phyloP scores from a whole-genome alignment of 129 eudicot species.

The Ambrosia artemisiifolia region DNA sequence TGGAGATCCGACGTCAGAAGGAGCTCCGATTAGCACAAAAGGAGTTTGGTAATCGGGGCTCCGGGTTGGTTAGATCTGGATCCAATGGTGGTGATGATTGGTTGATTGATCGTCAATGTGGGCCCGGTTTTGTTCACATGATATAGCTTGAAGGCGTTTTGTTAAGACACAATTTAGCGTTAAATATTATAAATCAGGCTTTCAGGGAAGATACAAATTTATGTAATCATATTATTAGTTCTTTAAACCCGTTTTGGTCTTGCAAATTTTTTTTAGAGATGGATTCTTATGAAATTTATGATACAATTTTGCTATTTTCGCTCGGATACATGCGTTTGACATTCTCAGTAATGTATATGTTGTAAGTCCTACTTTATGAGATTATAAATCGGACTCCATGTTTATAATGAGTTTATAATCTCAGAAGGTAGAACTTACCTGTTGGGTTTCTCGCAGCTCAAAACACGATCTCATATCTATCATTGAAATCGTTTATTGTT shows the following conservation, averaged over 20 bases:
- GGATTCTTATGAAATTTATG: background rate
- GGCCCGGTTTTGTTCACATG: constrained; percentile 47
- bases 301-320: background rate
- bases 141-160: constrained; percentile 34
- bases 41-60: constrained; percentile 40
- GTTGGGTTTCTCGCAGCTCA: too few species aligned
- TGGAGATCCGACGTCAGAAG: constrained; percentile 90
- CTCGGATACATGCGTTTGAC: too few species aligned
- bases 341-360: too few species aligned
- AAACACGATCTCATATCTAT: too few species aligned
- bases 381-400: too few species aligned
- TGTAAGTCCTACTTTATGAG: too few species aligned
- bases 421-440: background rate
- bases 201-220: constrained; percentile 19
- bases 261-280: background rate
- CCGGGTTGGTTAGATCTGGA: constrained; percentile 32
- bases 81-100: constrained; percentile 45
- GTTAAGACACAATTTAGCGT: constrained; percentile 9
- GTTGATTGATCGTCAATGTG: constrained; percentile 58
- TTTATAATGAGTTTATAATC: background rate
- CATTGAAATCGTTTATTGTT: too few species aligned
- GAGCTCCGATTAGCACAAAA: constrained; percentile 46
- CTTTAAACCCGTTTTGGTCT: background rate
- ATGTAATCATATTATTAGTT: constrained; percentile 16
- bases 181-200: constrained; percentile 3